Base-by-base conservation (phyloP, 202 grass and related monocot genomes). In the Panicum hallii region DNA sequence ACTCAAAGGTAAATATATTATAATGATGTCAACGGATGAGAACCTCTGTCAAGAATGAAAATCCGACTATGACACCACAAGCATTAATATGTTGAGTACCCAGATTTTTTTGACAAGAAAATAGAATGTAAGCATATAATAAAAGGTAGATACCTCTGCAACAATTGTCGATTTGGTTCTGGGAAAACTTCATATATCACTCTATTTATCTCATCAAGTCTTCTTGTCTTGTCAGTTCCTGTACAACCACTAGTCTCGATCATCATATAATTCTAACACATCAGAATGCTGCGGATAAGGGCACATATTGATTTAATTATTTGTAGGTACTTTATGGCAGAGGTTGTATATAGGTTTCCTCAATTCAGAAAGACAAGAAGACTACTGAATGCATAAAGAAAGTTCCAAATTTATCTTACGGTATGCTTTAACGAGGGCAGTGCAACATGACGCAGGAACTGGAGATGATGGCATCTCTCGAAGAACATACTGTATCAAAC, bases 151-250 rank as follows among this genome's bases (percentile, higher is more conserved):
- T 96, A 99, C 97, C 97, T 99, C 80, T 94, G 91, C 63, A 99
- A 36, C 62, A 99, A 88, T 74, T 63, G 78, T 34, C 88, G 90
- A 86, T 97, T 99, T 82, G 91, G 91, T 82, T 94, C 97, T n/a
- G 93, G 93, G 77, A 99, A 99, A 79, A 91, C 91, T 85, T 96
- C 97, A 88, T 94, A 94, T 88, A 99, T 86, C 65, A 93, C 92
- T 78, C 81, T 82, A 74, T 78, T 90, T 80, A 99, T 88, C 78
- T 87, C 84, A 87, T 97, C 86, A 61, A 99, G 87, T 87, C 84
- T 97, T 82, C 60, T 89, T 63, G 81, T 41, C 77, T 84, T 89
- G 77, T 97, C 90, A 82, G 82, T 70, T 94, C 97, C 97, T 99
- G 82, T 84, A 69, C 16, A 88, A 87, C 83, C 75, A 90, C 34